Percentiles rank a stretch among this genome's conserved stretches.
These are phyloP conservation scores for Magnaporthales sp. DNA, from an alignment of 2,329 filamentous ascomycete species.

Conservation along the genomic window DNA sequence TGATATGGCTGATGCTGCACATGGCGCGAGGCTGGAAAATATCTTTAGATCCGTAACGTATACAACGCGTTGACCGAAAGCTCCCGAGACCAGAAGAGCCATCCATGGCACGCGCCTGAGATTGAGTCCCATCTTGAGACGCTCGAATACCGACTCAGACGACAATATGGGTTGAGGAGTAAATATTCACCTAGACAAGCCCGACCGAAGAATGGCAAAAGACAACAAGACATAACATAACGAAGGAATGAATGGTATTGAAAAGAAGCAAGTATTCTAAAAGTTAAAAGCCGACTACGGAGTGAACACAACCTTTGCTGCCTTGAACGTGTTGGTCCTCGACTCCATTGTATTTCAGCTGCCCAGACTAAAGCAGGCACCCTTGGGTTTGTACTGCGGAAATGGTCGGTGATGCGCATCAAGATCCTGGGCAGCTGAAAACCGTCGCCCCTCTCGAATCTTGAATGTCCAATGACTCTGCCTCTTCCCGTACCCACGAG, in stretches of 20 bases:
- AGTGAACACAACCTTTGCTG: not conserved
- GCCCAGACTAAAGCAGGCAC: not conserved
- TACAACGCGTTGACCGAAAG: slow-evolving; percentile 15
- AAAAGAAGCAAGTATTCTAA: not conserved
- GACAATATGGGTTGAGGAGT: not conserved
- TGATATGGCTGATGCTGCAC: slow-evolving; percentile 35
- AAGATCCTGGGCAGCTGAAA: not conserved
- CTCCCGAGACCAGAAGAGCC: not conserved
- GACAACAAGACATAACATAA: not conserved
- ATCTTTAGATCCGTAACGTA: slow-evolving; percentile 36
- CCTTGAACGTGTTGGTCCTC: not conserved
- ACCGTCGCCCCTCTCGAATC: not conserved
- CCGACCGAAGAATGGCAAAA: not conserved
- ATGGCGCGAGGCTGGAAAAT: slow-evolving; percentile 36
- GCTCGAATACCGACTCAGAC: not conserved
- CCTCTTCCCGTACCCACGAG: not conserved
- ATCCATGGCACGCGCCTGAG: not conserved
- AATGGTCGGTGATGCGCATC: not conserved
- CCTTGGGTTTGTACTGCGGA: not conserved
- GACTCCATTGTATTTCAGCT: not conserved
- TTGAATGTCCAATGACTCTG: not conserved
- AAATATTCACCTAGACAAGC: not conserved
- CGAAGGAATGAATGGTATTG: not conserved
- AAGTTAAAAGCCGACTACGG: not conserved
- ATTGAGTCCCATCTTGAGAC: not conserved